Base-by-base conservation (phyloP, 148 eudicot species). In the Tetragonia tetragonoides region DNA sequence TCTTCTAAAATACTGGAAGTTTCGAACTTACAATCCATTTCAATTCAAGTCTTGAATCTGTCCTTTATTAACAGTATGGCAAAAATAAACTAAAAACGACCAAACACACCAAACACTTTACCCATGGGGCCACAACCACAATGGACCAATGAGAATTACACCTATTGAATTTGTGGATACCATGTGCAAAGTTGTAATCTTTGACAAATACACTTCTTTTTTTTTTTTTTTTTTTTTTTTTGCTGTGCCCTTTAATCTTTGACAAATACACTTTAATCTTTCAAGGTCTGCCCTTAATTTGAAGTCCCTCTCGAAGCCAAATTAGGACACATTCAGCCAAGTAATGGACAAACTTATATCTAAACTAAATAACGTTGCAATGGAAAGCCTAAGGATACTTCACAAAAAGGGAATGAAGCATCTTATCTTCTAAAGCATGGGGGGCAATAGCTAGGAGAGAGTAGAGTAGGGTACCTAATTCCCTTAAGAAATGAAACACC, bases 371-470 rank as follows among this genome's bases (percentile, higher is more conserved):
- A 17, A 59, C 21, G 4, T 59, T 0, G 21, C 14, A 77, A 9
- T 5, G 24, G 74, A 77, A 68, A 70, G 79, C 67, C 42, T 57
- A 34, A 57, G 15, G 66, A 77, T 77, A 68, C 41, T 68, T 67
- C 21, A 76, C 41, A 54, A 67, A 76, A 76, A 67, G 79, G n/a
- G 16, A 53, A 53, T 20, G n/a, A 56, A 56, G 60, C 60, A 56
- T 56, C 60, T 56, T 56, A 56, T 56, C 60, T 56, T 17, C n/a
- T 70, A 9, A 23, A 56, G 16, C 12, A 47, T 20, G 56, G 42
- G 54, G 39, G n/a, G 39, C 54, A 75, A 3, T 28, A 21, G 62
- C 15, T 3, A 53, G 4, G 15, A 53, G 23, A 16, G n/a, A 20
- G 62, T n/a, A 67, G 51, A n/a, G 75, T 75, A 18, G 5, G 39